phyloP scores from a whole-genome alignment of 2,329 filamentous ascomycete genomes.

The Curvularia verruculosa region DNA sequence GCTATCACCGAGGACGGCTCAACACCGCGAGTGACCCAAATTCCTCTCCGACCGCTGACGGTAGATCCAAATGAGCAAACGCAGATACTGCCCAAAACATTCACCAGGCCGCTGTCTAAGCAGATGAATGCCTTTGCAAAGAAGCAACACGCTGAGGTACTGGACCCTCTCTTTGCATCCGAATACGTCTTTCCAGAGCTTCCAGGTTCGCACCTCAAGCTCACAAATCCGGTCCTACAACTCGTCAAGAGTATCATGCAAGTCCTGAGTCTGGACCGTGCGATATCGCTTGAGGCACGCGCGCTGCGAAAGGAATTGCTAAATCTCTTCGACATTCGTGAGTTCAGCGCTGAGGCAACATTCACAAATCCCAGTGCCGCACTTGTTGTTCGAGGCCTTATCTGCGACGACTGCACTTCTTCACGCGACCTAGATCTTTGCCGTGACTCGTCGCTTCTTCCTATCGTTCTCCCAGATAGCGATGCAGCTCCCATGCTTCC shows the following conservation, averaged over 20 bases:
- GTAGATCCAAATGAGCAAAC: conserved; percentile 64
- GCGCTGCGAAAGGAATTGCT: conserved; percentile 88
- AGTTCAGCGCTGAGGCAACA: conserved; percentile 86
- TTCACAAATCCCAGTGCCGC: conserved; percentile 85
- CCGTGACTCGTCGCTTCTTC: conserved; percentile 81
- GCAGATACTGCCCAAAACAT: conserved; percentile 76
- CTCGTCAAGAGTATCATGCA: conserved; percentile 94
- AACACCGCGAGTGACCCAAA: conserved; percentile 64
- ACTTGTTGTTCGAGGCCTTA: conserved; percentile 74
- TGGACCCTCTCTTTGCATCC: conserved; percentile 83
- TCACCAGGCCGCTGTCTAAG: conserved; percentile 89
- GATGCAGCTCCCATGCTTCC: conserved; percentile 59
- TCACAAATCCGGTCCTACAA: conserved; percentile 78
- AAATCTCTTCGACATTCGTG: conserved; percentile 87
- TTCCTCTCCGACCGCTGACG: conserved; percentile 62
- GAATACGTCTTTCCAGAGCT: conserved; percentile 87
- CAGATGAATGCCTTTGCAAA: conserved; percentile 82
- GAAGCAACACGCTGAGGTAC: conserved; percentile 84
- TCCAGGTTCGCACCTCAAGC: conserved; percentile 70
- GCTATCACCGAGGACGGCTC: conserved; percentile 56
- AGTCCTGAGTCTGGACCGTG: conserved; percentile 87
- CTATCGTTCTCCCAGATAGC: conserved; percentile 49
- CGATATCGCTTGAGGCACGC: conserved; percentile 85
- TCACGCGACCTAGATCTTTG: conserved; percentile 90
- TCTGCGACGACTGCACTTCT: conserved; percentile 90